phyloP scores from a whole-genome alignment of 257 asterid species.

The Linaria vulgaris region DNA sequence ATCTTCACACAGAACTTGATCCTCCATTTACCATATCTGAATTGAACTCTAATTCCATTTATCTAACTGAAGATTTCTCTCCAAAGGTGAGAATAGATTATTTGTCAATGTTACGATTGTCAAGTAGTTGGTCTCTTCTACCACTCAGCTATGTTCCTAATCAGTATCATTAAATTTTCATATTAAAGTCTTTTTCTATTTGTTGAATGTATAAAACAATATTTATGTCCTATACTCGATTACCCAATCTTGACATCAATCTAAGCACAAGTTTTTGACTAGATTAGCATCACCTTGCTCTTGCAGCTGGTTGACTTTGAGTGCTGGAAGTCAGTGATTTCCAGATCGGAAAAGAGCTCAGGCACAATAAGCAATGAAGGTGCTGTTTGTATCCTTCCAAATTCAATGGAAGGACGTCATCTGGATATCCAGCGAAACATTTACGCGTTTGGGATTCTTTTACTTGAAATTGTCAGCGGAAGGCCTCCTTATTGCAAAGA shows the following conservation, averaged over 20 bases:
- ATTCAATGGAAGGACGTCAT: slow-evolving; percentile 64
- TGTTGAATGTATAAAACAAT: too few relatives aligned
- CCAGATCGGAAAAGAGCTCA: slow-evolving; percentile 85
- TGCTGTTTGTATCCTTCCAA: slow-evolving; percentile 76
- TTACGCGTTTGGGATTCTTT: slow-evolving; percentile 78
- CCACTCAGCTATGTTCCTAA: too few relatives aligned
- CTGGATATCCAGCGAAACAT: slow-evolving; percentile 70
- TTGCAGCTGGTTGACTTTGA: slow-evolving; percentile 92
- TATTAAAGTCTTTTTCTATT: too few relatives aligned
- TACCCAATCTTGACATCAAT: not conserved
- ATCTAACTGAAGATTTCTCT: slow-evolving; percentile 92
- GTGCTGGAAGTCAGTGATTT: slow-evolving; percentile 78
- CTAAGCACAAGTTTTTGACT: not conserved
- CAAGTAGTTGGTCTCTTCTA: not conserved
- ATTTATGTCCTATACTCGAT: too few relatives aligned
- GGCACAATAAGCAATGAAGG: slow-evolving; percentile 73
- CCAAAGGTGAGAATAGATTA: slow-evolving; percentile 63
- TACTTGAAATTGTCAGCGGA: slow-evolving; percentile 86
- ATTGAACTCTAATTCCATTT: slow-evolving; percentile 70
- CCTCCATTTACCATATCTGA: slow-evolving; percentile 93
- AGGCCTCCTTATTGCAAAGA: slow-evolving; percentile 85
- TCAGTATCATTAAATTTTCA: too few relatives aligned
- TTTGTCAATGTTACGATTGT: not conserved
- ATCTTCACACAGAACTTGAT: slow-evolving; percentile 80
- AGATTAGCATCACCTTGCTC: slow-evolving; percentile 4